Evolutionary conservation across 2,329 filamentous ascomycete genomes (phyloP).

Genomic region (Akanthomyces uredinophilus): DNA sequence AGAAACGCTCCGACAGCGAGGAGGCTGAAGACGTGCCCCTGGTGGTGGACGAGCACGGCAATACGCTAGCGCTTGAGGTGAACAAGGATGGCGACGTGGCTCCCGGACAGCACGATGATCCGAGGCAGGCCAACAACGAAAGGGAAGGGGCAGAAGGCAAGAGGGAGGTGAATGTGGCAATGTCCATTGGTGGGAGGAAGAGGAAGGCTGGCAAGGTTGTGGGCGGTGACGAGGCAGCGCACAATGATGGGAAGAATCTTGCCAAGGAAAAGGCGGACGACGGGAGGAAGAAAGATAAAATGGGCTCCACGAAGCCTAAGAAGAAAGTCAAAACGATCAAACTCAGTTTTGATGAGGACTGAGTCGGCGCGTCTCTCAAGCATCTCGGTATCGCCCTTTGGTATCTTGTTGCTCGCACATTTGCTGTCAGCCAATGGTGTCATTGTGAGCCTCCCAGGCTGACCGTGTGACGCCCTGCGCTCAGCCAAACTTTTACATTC

Average conservation of each 20-base stretch:
- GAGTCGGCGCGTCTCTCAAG: constrained; percentile 21
- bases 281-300: constrained; percentile 20
- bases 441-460: too few relatives aligned
- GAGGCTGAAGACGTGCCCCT: constrained; percentile 74
- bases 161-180: constrained; percentile 25
- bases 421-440: too few relatives aligned
- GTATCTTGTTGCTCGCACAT: too few relatives aligned
- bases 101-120: constrained; percentile 14
- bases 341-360: constrained; percentile 60
- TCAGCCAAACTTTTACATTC: too few relatives aligned
- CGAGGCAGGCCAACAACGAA: constrained; percentile 15
- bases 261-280: constrained; percentile 21
- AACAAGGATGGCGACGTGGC: constrained; percentile 39
- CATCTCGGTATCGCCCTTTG: too few relatives aligned
- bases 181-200: constrained; percentile 41
- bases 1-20: constrained; percentile 56
- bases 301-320: constrained; percentile 31
- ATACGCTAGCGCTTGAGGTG: constrained; percentile 50
- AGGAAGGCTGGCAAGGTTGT: constrained; percentile 51
- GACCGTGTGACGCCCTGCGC: too few relatives aligned
- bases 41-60: constrained; percentile 67
- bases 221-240: constrained; percentile 29
- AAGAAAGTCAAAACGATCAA: constrained; percentile 62
- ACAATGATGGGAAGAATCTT: constrained; percentile 22
- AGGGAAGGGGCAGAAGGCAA: constrained; percentile 25